Evolutionary conservation across 768 basidiomycete genomes (phyloP).

Genomic region (Agaricus subrufescens): DNA sequence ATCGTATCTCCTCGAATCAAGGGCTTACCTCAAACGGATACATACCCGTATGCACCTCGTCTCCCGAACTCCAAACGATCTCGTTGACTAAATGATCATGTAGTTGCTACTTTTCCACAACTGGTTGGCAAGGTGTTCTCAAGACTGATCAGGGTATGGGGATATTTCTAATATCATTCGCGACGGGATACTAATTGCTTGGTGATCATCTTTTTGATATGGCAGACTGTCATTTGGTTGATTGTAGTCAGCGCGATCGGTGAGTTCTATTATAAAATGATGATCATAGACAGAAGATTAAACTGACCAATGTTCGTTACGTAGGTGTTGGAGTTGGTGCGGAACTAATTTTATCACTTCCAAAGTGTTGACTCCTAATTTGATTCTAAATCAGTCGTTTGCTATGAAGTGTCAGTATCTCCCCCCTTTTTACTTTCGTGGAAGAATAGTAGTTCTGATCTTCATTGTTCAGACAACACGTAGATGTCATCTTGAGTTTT

Average conservation of each 20-base stretch:
- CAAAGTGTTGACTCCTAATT: not conserved
- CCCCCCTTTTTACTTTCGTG: not conserved
- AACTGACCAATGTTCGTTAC: not conserved
- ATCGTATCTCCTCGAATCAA: not conserved
- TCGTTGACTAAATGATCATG: not conserved
- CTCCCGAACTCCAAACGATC: not conserved
- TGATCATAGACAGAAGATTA: not conserved
- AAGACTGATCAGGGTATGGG: not conserved
- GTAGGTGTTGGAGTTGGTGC: not conserved
- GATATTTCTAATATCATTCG: not conserved
- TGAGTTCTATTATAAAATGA: not conserved
- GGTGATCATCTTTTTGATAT: not conserved
- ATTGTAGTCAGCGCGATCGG: not conserved
- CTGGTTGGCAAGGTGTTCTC: not conserved
- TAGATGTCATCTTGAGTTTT: not conserved
- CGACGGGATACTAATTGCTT: too few relatives aligned
- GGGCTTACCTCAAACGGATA: conserved; percentile 2
- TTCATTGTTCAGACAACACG: not conserved
- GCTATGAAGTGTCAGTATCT: not conserved
- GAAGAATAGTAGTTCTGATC: not conserved
- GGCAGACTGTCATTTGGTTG: not conserved
- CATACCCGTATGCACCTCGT: not conserved
- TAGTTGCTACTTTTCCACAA: not conserved
- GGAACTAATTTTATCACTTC: not conserved
- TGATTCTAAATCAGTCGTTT: not conserved